A percentile compares a stretch with the other conserved stretches of the same genome.
Conservation (phyloP, 352 stramenopile species). For the Phytophthora fragariaefolia region DNA sequence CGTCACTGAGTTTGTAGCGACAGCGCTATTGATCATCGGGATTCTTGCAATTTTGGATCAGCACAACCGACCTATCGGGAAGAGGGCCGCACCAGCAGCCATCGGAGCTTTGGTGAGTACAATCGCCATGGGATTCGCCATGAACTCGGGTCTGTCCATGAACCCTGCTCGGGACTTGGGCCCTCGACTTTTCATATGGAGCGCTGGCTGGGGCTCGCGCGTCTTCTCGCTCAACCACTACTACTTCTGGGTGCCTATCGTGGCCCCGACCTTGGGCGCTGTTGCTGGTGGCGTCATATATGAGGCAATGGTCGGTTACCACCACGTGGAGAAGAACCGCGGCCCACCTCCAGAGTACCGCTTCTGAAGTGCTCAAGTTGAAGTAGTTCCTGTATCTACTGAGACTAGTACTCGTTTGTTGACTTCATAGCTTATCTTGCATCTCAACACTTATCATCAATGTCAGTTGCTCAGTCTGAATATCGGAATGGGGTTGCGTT, state of each 20-base stretch:
- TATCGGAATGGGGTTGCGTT: too few species aligned
- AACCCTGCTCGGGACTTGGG: constrained; percentile 53
- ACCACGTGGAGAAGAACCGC: constrained; percentile 51
- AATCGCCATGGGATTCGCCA: constrained; percentile 33
- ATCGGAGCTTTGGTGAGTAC: constrained; percentile 30
- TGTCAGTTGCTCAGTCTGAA: too few species aligned
- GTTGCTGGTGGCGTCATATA: constrained; percentile 43
- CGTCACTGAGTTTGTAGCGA: constrained; percentile 43
- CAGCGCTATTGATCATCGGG: constrained; percentile 36
- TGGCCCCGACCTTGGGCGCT: constrained; percentile 49
- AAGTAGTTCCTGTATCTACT: too few species aligned
- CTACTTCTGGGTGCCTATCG: constrained; percentile 68
- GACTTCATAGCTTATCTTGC: too few species aligned
- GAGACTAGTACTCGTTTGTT: too few species aligned
- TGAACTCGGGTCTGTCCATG: constrained; percentile 41
- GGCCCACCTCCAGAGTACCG: constrained; percentile 28
- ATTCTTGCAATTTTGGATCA: constrained; percentile 15
- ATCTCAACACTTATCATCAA: too few species aligned
- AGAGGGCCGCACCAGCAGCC: constrained; percentile 22
- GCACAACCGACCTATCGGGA: constrained; percentile 37
- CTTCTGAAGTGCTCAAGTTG: too few species aligned
- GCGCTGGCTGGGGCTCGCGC: constrained; percentile 51
- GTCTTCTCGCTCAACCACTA: constrained; percentile 50
- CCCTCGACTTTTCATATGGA: constrained; percentile 44
- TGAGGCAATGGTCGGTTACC: constrained; percentile 42